phyloP scores from a whole-genome alignment of 2,329 filamentous ascomycete genomes.

The Kalmusia sp. region DNA sequence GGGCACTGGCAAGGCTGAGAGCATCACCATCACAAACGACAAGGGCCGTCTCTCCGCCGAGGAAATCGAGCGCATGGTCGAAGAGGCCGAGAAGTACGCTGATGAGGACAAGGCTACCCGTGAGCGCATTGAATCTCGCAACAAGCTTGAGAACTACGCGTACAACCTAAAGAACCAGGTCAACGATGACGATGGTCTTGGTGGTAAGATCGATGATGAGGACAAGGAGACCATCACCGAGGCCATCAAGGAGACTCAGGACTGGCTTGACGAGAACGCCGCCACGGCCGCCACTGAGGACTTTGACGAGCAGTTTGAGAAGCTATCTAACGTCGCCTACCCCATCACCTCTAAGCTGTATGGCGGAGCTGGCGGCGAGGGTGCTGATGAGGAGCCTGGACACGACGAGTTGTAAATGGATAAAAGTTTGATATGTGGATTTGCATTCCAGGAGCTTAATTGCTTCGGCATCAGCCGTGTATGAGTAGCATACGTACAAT shows the following conservation, averaged over 20 bases:
- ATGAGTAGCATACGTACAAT: conserved; percentile 34
- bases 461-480: conserved; percentile 26
- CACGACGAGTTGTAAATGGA: conserved; percentile 59
- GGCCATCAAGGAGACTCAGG: conserved; percentile 93
- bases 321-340: conserved; percentile 94
- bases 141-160: conserved; percentile 98
- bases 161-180: conserved; percentile 99
- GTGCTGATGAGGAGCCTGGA: conserved; percentile 65
- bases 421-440: conserved; percentile 24
- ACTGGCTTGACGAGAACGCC: conserved; percentile 97
- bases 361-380: conserved; percentile 64
- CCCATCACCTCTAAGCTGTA: conserved; percentile 99
- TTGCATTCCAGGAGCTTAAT: conserved; percentile 26
- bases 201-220: conserved; percentile 97
- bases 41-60: conserved; percentile 96
- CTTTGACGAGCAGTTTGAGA: conserved; percentile 99
- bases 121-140: conserved; percentile 95
- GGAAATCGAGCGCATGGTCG: conserved; percentile 99
- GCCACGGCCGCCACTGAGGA: conserved; percentile 86
- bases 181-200: conserved; percentile 94
- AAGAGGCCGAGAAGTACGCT: conserved; percentile 97
- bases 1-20: conserved; percentile 96
- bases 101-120: conserved; percentile 99
- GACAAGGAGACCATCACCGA: conserved; percentile 97
- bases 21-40: conserved; percentile 99